A percentile compares a stretch with the other conserved stretches of the same genome.
phyloP scores from a whole-genome alignment of 345 rosid species.

The Carallia pectinifolia region DNA sequence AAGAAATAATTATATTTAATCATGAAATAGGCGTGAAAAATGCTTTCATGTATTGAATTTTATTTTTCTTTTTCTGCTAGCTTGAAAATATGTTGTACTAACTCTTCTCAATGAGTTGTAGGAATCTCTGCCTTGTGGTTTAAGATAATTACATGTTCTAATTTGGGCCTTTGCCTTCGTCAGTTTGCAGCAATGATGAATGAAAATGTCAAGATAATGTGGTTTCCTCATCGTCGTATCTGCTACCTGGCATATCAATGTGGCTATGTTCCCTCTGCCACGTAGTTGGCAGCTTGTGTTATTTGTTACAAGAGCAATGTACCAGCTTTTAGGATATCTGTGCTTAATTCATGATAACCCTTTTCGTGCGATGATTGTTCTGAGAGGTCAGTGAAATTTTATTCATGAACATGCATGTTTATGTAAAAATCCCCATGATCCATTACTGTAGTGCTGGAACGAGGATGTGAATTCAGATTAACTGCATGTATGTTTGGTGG shows the following conservation, averaged over 20 bases:
- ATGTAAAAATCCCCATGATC: neutral
- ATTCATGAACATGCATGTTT: too few relatives aligned
- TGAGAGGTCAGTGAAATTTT: too few relatives aligned
- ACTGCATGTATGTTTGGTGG: too few relatives aligned
- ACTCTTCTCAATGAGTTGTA: neutral
- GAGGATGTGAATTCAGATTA: too few relatives aligned
- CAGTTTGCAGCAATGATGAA: conserved; percentile 20
- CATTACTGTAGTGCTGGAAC: neutral
- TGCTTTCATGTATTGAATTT: too few relatives aligned
- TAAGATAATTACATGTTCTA: too few relatives aligned
- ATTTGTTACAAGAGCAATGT: neutral
- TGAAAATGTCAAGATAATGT: neutral
- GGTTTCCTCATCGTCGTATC: neutral
- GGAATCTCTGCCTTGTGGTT: neutral
- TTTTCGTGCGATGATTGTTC: neutral
- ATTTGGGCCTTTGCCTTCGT: neutral
- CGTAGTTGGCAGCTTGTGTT: neutral
- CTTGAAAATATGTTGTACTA: neutral
- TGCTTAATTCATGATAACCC: neutral
- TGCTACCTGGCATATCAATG: neutral
- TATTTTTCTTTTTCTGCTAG: neutral
- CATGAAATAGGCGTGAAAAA: too few relatives aligned
- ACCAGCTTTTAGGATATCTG: neutral
- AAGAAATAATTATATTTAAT: neutral
- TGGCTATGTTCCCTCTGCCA: neutral